Percentiles rank a stretch among this genome's conserved stretches.
Conservation (phyloP, 208 protist species). For the Leishmania aethiopica region DNA sequence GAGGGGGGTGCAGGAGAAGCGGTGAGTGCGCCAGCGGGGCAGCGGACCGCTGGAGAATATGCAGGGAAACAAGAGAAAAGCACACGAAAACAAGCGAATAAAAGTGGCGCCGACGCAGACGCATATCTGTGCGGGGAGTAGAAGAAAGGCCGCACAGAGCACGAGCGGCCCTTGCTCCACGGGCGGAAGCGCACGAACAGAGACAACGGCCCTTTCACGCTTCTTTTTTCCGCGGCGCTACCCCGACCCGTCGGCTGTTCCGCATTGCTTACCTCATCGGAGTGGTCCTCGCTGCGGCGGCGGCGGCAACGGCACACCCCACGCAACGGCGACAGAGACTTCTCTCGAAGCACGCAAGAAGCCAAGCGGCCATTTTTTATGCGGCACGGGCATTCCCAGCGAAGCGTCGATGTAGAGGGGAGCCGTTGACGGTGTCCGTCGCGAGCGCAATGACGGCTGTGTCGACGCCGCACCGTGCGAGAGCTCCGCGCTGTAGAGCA, state of each 20-base stretch:
- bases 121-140: background rate
- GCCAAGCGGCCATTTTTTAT: background rate
- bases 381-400: background rate
- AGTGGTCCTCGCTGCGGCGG: background rate
- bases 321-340: background rate
- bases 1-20: background rate
- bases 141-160: background rate
- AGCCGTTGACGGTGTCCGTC: background rate
- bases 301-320: background rate
- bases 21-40: background rate
- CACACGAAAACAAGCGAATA: background rate
- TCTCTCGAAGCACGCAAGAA: background rate
- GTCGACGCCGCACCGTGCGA: background rate
- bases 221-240: background rate
- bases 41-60: background rate
- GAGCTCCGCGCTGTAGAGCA: background rate
- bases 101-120: background rate
- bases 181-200: background rate
- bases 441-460: background rate
- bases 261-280: background rate
- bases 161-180: background rate
- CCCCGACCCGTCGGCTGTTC: background rate
- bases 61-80: background rate
- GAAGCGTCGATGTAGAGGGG: background rate
- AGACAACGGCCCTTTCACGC: background rate